Conservation (phyloP, 257 asterid species). For the Nicotiana benthamiana region DNA sequence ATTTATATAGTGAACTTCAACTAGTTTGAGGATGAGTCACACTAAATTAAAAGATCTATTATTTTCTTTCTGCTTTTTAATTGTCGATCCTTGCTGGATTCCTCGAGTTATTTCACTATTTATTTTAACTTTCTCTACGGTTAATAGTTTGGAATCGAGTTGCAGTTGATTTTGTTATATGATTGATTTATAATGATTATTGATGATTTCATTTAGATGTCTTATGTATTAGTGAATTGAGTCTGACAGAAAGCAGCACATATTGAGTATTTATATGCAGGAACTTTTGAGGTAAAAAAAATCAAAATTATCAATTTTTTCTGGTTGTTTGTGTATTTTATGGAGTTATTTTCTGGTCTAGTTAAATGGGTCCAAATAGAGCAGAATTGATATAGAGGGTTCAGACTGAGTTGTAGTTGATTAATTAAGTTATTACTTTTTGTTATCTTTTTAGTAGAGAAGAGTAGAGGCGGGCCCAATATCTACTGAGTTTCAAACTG, state of each 20-base stretch:
- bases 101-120: background rate
- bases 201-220: background rate
- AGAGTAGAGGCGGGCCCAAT: no score
- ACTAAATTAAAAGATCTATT: background rate
- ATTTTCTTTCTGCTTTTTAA: background rate
- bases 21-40: background rate
- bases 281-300: no score
- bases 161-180: background rate
- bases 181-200: background rate
- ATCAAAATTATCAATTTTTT: no score
- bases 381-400: no score
- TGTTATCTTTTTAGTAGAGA: no score
- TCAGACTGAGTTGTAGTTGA: no score
- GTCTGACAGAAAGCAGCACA: background rate
- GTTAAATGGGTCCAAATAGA: no score
- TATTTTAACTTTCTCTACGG: background rate
- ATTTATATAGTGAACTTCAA: background rate
- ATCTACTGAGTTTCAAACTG: no score
- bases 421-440: no score
- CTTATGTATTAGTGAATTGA: background rate
- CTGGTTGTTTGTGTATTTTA: no score
- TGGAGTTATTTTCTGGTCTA: no score
- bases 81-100: background rate
- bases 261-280: no score
- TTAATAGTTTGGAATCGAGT: background rate